Evolutionary conservation across 331 rosid species (phyloP).

Genomic region (Quercus tomentella): DNA sequence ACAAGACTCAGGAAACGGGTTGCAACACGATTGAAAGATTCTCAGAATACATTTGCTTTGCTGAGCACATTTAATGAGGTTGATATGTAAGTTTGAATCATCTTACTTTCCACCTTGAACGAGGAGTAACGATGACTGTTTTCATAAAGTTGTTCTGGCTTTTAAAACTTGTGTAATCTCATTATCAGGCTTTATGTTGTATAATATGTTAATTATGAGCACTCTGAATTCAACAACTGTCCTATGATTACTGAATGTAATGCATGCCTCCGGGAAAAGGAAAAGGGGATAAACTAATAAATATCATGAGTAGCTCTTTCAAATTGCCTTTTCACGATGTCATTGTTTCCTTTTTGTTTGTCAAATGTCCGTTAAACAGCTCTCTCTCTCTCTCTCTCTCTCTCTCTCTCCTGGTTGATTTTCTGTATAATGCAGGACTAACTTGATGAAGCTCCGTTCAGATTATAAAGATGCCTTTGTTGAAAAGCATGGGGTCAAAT

Average conservation of each 20-base stretch:
- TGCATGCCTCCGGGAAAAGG: background rate
- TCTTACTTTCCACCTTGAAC: background rate
- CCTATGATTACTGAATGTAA: background rate
- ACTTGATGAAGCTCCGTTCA: constrained; percentile 56
- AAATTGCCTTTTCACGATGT: background rate
- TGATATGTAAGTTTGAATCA: constrained; percentile 44
- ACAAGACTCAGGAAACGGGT: constrained; percentile 68
- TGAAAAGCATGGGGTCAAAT: constrained; percentile 57
- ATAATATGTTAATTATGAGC: no score
- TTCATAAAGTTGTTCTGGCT: background rate
- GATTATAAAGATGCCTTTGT: constrained; percentile 61
- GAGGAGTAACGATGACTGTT: background rate
- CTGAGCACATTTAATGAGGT: constrained; percentile 70
- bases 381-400: background rate
- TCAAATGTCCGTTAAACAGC: background rate
- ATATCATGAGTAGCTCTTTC: background rate
- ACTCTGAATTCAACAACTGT: background rate
- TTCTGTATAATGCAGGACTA: constrained; percentile 48
- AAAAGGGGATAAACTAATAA: background rate
- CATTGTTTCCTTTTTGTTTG: background rate
- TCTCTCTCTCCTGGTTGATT: background rate
- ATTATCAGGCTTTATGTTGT: background rate
- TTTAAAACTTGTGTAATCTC: background rate
- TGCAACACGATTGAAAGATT: constrained; percentile 64
- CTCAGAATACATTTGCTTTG: constrained; percentile 67